These are phyloP conservation scores for Fusarium temperatum DNA, from an alignment of 2,329 filamentous ascomycete genomes.

Conservation along the genomic window DNA sequence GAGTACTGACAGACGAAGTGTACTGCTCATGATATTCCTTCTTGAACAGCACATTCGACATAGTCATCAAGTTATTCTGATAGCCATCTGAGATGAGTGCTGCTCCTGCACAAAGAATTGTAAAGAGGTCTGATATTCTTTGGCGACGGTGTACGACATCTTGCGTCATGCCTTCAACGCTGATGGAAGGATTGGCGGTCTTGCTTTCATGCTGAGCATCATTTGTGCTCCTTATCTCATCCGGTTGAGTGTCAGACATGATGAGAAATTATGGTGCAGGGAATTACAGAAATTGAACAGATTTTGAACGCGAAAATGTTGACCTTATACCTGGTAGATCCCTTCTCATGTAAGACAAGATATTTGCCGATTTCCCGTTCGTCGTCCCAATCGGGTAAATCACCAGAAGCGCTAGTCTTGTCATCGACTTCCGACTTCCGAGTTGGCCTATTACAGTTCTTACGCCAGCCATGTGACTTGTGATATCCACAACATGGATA, in stretches of 20 bases:
- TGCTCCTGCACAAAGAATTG: not conserved
- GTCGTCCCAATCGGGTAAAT: not conserved
- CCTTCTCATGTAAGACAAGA: not conserved
- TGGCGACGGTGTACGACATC: not conserved
- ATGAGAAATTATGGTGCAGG: not conserved
- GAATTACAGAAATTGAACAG: not conserved
- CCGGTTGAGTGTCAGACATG: not conserved
- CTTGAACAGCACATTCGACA: not conserved
- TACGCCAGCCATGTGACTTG: not conserved
- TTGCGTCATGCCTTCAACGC: not conserved
- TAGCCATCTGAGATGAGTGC: not conserved
- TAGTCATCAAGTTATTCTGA: not conserved
- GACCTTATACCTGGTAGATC: not conserved
- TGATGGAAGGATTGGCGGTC: not conserved
- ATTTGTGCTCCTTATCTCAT: not conserved
- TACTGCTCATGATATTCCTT: not conserved
- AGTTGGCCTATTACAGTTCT: not conserved
- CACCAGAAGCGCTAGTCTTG: not conserved
- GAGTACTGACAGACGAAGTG: not conserved
- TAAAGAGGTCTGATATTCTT: not conserved
- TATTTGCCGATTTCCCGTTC: not conserved
- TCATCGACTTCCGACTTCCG: not conserved
- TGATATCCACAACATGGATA: not conserved
- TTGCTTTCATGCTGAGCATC: not conserved
- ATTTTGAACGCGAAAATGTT: not conserved